Percentiles rank a stretch among this genome's conserved stretches.
phyloP scores from a whole-genome alignment of 208 protist genomes.

The Acanthamoeba triangularis region DNA sequence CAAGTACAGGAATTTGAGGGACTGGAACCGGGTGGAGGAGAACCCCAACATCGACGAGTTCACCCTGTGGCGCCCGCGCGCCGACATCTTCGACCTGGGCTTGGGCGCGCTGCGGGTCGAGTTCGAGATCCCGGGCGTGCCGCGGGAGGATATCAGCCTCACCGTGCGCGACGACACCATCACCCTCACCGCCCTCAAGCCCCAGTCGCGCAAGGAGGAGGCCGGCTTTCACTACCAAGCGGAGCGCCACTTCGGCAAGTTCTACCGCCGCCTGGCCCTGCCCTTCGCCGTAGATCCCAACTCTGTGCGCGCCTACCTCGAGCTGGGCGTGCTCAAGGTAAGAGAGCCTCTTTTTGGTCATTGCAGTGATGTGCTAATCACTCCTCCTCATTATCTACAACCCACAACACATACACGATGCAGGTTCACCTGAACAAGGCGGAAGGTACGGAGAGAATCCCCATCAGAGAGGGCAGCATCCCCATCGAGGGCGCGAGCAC shows the following conservation, averaged over 20 bases:
- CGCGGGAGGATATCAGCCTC: constrained; percentile 12
- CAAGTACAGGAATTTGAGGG: background rate
- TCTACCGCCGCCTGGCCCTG: constrained; percentile 47
- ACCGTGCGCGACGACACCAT: background rate
- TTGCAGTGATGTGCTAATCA: no score
- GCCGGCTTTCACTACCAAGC: constrained; percentile 50
- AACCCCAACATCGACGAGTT: constrained; percentile 54
- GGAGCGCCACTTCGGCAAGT: constrained; percentile 70
- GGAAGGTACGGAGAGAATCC: background rate
- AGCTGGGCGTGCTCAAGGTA: constrained; percentile 53
- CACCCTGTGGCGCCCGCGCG: constrained; percentile 49
- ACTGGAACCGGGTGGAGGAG: background rate
- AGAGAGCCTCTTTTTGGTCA: background rate
- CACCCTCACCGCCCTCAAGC: constrained; percentile 60
- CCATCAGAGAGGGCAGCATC: background rate
- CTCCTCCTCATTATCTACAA: background rate
- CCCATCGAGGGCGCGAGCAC: background rate
- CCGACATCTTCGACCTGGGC: constrained; percentile 21
- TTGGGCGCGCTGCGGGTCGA: background rate
- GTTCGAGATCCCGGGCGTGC: constrained; percentile 48
- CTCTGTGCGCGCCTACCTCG: background rate
- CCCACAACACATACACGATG: no score
- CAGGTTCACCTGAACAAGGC: constrained; percentile 26
- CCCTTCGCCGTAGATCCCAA: background rate
- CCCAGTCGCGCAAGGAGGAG: constrained; percentile 67